phyloP scores from a whole-genome alignment of 768 basidiomycete species.

The Clitopilus hobsonii region DNA sequence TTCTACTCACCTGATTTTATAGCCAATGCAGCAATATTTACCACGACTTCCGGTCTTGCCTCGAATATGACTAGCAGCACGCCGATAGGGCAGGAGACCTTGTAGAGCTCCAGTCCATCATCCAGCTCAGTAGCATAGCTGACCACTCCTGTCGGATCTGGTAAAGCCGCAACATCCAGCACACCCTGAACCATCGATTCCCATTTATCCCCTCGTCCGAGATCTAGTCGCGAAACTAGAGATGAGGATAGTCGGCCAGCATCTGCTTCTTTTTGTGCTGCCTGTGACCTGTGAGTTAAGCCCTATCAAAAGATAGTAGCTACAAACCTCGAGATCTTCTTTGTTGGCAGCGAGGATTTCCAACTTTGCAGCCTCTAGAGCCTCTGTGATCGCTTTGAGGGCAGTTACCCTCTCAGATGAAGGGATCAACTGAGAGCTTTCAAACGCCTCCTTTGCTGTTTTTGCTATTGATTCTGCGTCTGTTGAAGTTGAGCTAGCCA shows the following conservation, averaged over 20 bases:
- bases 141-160: constrained; percentile 82
- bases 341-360: constrained; percentile 78
- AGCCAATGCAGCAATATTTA: constrained; percentile 93
- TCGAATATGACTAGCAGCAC: constrained; percentile 97
- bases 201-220: constrained; percentile 82
- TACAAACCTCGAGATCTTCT: constrained; percentile 69
- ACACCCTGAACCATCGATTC: constrained; percentile 91
- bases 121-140: constrained; percentile 90
- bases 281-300: constrained; percentile 32
- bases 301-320: not conserved
- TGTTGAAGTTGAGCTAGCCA: constrained; percentile 5
- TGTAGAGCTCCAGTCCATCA: constrained; percentile 82
- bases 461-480: constrained; percentile 63
- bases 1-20: constrained; percentile 85
- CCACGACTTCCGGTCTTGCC: constrained; percentile 94
- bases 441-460: constrained; percentile 79
- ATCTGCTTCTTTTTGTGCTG: constrained; percentile 73
- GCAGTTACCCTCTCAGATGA: constrained; percentile 66
- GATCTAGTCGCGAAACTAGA: constrained; percentile 82
- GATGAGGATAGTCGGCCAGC: constrained; percentile 81
- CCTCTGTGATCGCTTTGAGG: constrained; percentile 60
- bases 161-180: constrained; percentile 77
- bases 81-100: constrained; percentile 95
- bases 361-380: constrained; percentile 59
- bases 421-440: constrained; percentile 77